Evolutionary conservation across 306 rosid genomes (phyloP).

Genomic region (Vigna trinervia): DNA sequence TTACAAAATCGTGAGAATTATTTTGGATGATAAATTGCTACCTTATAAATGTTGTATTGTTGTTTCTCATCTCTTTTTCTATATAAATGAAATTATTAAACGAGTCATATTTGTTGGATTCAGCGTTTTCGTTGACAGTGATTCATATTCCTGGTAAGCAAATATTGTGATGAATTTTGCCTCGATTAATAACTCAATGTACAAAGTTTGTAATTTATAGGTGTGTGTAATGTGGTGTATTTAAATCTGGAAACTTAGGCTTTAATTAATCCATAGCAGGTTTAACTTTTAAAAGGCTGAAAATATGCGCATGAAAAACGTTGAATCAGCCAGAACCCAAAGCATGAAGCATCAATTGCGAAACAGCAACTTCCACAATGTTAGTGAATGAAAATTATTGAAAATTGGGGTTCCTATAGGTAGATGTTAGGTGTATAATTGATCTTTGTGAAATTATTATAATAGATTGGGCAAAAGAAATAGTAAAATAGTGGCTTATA

Average conservation of each 20-base stretch:
- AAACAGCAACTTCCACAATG: background rate
- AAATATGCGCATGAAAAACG: slow-evolving; percentile 4
- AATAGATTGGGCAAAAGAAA: background rate
- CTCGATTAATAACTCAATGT: background rate
- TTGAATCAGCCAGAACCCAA: background rate
- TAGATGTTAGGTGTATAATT: background rate
- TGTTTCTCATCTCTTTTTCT: background rate
- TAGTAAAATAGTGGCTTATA: background rate
- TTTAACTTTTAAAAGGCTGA: background rate
- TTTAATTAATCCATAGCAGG: background rate
- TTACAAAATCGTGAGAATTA: too few species aligned
- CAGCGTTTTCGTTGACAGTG: background rate
- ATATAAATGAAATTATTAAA: background rate
- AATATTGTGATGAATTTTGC: background rate
- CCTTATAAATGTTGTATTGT: too few species aligned
- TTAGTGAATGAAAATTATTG: background rate
- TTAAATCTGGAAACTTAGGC: background rate
- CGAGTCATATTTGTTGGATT: background rate
- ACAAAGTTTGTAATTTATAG: background rate
- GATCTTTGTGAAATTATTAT: background rate
- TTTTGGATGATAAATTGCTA: too few species aligned
- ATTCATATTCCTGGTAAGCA: background rate
- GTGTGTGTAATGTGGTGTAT: too few species aligned
- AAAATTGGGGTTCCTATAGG: background rate
- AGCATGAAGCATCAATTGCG: background rate